Conservation (phyloP, 78 protist genomes). For the Anaeramoeba flamelloides region DNA sequence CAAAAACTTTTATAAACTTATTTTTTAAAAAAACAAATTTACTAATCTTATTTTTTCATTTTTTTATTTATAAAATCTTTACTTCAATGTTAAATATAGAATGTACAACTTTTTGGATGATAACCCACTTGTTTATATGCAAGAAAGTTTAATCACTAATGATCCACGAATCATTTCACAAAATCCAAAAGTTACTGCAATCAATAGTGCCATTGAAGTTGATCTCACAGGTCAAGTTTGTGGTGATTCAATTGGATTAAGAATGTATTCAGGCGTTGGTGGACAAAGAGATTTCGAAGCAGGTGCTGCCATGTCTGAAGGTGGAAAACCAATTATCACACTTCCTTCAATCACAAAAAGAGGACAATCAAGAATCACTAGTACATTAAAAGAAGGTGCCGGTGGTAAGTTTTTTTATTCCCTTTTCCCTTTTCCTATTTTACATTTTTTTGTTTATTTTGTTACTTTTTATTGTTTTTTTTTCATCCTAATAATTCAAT, state of each 20-base stretch:
- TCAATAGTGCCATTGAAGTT: constrained; percentile 31
- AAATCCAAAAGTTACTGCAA: constrained; percentile 12
- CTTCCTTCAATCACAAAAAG: constrained; percentile 12
- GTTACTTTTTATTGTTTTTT: no score
- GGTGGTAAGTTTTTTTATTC: neutral
- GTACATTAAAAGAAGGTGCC: neutral
- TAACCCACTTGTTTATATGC: constrained; percentile 16
- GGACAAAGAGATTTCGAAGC: constrained; percentile 33
- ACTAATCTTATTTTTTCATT: no score
- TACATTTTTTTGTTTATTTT: no score
- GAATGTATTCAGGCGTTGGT: constrained; percentile 24
- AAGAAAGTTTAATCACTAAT: constrained; percentile 10
- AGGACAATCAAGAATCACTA: neutral
- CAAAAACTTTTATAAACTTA: no score
- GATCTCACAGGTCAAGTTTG: constrained; percentile 38
- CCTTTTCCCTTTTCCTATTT: constrained; percentile 1
- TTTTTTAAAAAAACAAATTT: no score
- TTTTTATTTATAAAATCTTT: no score
- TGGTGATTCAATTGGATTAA: constrained; percentile 26
- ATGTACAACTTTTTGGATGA: constrained; percentile 22
- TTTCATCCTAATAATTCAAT: no score
- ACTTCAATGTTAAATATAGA: constrained; percentile 8
- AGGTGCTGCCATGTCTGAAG: constrained; percentile 27
- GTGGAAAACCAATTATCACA: constrained; percentile 35
- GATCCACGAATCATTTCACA: constrained; percentile 12